Evolutionary conservation across 2,329 filamentous ascomycete genomes (phyloP).

Genomic region (Rhynchosporium agropyri): DNA sequence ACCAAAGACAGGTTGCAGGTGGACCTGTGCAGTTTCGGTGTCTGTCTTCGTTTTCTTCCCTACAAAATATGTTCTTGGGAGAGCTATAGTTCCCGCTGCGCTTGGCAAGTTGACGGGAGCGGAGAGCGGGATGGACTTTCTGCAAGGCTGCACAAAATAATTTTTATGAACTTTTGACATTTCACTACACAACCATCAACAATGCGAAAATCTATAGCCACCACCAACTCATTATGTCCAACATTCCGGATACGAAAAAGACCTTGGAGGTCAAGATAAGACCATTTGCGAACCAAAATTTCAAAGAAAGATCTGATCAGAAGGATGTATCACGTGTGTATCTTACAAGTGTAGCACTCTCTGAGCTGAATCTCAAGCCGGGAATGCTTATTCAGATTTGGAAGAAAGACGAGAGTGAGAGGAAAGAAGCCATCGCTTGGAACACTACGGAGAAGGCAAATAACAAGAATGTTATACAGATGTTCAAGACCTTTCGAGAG

Average conservation of each 20-base stretch:
- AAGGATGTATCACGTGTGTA: conserved; percentile 42
- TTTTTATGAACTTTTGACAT: conserved; percentile 9
- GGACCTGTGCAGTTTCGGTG: conserved; percentile 9
- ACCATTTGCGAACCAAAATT: conserved; percentile 33
- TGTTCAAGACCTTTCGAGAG: conserved; percentile 74
- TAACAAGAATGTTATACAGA: conserved; percentile 68
- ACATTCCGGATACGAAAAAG: conserved; percentile 31
- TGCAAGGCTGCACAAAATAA: conserved; percentile 22
- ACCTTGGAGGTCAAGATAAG: conserved; percentile 43
- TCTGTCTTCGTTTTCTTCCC: conserved; percentile 3
- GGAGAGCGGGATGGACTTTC: neutral
- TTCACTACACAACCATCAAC: conserved; percentile 12
- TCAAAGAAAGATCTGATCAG: conserved; percentile 40
- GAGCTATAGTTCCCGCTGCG: conserved; percentile 7
- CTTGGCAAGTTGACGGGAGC: conserved; percentile 19
- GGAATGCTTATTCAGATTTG: conserved; percentile 61
- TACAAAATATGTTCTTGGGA: neutral
- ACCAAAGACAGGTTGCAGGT: conserved; percentile 35
- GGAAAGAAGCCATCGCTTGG: conserved; percentile 60
- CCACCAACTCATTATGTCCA: conserved; percentile 30
- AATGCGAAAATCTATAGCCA: conserved; percentile 21
- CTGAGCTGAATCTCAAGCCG: conserved; percentile 55
- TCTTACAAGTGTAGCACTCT: conserved; percentile 48
- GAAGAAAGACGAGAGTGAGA: conserved; percentile 41
- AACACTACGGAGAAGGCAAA: conserved; percentile 59